phyloP scores from a whole-genome alignment of 805 yeast species.

The Lachancea kluyveri region DNA sequence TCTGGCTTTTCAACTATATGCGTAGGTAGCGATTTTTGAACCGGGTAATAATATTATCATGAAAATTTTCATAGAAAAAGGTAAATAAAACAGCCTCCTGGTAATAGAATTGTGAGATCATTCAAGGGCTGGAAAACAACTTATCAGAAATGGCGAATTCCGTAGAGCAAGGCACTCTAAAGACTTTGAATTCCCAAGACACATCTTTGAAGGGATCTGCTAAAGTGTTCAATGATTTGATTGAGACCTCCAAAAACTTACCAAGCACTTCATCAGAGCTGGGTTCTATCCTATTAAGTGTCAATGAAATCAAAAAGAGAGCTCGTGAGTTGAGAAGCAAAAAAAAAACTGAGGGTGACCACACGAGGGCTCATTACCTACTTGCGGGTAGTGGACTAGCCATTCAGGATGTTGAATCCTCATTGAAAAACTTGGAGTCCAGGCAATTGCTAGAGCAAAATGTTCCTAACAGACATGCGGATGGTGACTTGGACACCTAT shows the following conservation, averaged over 20 bases:
- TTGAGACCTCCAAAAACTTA: slow-evolving; percentile 70
- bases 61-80: too few species aligned
- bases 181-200: too few species aligned
- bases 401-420: slow-evolving; percentile 72
- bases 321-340: slow-evolving; percentile 51
- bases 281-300: slow-evolving; percentile 75
- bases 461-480: slow-evolving; percentile 14
- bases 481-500: slow-evolving; percentile 53
- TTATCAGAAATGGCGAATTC: too few species aligned
- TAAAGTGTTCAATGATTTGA: slow-evolving; percentile 52
- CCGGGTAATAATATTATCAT: too few species aligned
- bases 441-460: slow-evolving; percentile 31
- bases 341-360: slow-evolving; percentile 33
- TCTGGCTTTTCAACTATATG: too few species aligned
- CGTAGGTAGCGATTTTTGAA: too few species aligned
- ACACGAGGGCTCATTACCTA: slow-evolving; percentile 78
- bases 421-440: slow-evolving; percentile 40
- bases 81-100: too few species aligned
- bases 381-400: slow-evolving; percentile 85
- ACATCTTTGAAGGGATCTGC: slow-evolving; percentile 11
- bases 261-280: slow-evolving; percentile 61
- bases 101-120: too few species aligned
- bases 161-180: too few species aligned
- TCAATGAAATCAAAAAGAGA: slow-evolving; percentile 68
- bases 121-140: too few species aligned